Conservation (phyloP, 306 rosid genomes). For the Corylus heterophylla region DNA sequence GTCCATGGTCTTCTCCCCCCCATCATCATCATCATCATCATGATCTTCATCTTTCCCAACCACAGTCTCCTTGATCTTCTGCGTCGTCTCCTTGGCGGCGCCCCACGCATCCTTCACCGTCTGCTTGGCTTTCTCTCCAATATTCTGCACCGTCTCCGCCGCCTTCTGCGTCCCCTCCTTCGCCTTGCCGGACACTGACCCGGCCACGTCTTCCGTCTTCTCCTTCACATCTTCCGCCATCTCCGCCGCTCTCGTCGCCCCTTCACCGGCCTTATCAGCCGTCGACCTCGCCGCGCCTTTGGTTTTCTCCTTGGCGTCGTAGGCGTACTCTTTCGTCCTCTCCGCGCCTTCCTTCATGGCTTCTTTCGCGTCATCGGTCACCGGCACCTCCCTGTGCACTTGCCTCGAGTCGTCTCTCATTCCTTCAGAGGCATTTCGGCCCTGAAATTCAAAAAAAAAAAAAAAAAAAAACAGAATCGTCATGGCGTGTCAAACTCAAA, state of each 20-base stretch:
- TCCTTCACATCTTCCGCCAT: constrained; percentile 26
- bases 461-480: neutral
- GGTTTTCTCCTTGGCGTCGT: constrained; percentile 26
- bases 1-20: constrained; percentile 26
- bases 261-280: constrained; percentile 31
- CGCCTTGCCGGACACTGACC: constrained; percentile 21
- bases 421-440: constrained; percentile 38
- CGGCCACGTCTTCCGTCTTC: constrained; percentile 34
- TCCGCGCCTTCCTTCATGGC: constrained; percentile 26
- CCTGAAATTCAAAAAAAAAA: constrained; percentile 33
- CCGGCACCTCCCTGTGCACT: neutral
- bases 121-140: constrained; percentile 46
- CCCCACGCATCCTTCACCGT: constrained; percentile 38
- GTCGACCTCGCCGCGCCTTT: constrained; percentile 17
- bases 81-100: constrained; percentile 40
- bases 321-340: constrained; percentile 24
- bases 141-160: constrained; percentile 28
- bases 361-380: constrained; percentile 32
- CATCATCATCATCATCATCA: constrained; percentile 11
- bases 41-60: constrained; percentile 50
- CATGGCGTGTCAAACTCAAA: neutral
- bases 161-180: constrained; percentile 16
- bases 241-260: constrained; percentile 1
- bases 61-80: constrained; percentile 61
- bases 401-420: constrained; percentile 32